Percentiles rank a stretch among this genome's conserved stretches.
phyloP scores from a whole-genome alignment of 2,329 filamentous ascomycete genomes.

The Dothideomycetidae sp. region DNA sequence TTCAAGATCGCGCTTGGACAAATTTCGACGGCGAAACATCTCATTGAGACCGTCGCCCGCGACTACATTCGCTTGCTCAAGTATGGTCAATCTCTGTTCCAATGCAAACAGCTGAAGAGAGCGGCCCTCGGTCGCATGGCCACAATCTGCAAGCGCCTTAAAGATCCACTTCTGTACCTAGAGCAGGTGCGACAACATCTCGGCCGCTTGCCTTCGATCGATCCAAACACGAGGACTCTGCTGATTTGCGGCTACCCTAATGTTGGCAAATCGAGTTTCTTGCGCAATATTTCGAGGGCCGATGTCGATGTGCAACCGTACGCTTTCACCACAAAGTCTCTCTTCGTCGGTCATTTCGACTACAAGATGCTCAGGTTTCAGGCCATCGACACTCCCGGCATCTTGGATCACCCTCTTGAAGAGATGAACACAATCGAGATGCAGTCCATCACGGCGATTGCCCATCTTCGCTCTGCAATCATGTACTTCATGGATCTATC shows the following conservation, averaged over 20 bases:
- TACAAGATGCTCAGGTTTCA: constrained; percentile 86
- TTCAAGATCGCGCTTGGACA: constrained; percentile 95
- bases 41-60: constrained; percentile 89
- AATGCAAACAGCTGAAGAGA: constrained; percentile 97
- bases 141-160: constrained; percentile 85
- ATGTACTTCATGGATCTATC: constrained; percentile 97
- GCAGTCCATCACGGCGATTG: constrained; percentile 96
- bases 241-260: constrained; percentile 97
- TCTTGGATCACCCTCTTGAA: constrained; percentile 90
- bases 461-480: constrained; percentile 86
- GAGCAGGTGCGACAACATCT: constrained; percentile 96
- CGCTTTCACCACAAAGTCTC: constrained; percentile 92
- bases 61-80: constrained; percentile 94
- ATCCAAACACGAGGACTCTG: constrained; percentile 90
- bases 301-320: constrained; percentile 97
- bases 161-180: constrained; percentile 87
- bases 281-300: constrained; percentile 80
- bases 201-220: constrained; percentile 93
- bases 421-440: constrained; percentile 99
- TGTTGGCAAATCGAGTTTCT: constrained; percentile 91
- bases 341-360: constrained; percentile 96
- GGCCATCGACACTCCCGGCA: constrained; percentile 96
- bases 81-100: constrained; percentile 92
- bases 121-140: constrained; percentile 96
- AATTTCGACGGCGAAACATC: constrained; percentile 84